Base-by-base conservation (phyloP, 805 yeast species). In the Starmerella roubikii region DNA sequence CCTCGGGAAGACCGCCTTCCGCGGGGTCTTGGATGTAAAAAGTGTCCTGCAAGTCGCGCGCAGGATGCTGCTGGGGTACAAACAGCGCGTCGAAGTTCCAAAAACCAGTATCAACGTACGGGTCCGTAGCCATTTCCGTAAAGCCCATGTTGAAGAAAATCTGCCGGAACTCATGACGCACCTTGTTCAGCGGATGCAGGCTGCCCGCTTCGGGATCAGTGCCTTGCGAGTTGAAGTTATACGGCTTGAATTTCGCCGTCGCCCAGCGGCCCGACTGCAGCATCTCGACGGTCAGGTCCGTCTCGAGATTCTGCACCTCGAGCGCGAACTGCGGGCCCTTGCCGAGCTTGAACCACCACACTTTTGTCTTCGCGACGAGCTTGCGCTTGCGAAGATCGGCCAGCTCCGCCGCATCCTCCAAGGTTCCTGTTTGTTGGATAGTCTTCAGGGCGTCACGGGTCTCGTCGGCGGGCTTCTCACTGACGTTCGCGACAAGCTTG, bases 41-140 rank as follows among this genome's bases (percentile, higher is more conserved):
- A 43, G 99, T 91, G 65, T 91, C 99, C 65, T 91, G 99, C 60
- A 91, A 71, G 60, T 91, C 99, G 68, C 99, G 78, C 35, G 99
- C 99, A 15, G 99, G 98, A 66, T 91, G 99, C 67, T 91, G 97
- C 67, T 91, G 99, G 40, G 99, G 99, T 39, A 91, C 99, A 55
- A 67, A 91, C 54, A 91, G 71, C 3, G 98, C 75, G 61, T 91
- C 99, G 57, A 91, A 91, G 65, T 91, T 91, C 99, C 99, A 91
- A 76, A 91, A 91, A 4, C 97, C 97, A 15, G 91, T 74, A 59
- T 91, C 99, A 38, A 91, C 99, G 59, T 86, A 91, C 62, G 88
- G 95, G 62, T 88, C 88, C 20, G 98, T 79, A 44, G 98, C 95
- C 99, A 91, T 91, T 66, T 91, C 99, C 22, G 91, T 76, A 76